Evolutionary conservation across 2,329 filamentous ascomycete genomes (phyloP).

Genomic region (Neoascochyta sp.): DNA sequence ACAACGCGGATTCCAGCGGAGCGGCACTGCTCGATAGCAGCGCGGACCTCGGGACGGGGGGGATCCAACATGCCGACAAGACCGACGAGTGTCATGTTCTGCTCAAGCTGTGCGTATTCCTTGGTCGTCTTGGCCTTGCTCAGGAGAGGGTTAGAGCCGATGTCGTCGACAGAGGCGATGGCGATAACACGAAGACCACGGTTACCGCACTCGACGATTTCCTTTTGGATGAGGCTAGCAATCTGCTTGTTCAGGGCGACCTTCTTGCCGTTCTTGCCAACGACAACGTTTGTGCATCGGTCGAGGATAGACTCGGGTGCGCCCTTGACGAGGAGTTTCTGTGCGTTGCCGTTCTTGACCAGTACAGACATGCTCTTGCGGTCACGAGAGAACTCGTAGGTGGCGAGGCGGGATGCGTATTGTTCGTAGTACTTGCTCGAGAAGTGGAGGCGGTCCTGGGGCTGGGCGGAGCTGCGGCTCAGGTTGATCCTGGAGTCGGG

Average conservation of each 20-base stretch:
- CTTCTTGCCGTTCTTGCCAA: slow-evolving; percentile 74
- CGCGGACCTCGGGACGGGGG: slow-evolving; percentile 84
- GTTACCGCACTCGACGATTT: slow-evolving; percentile 88
- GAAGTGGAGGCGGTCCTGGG: slow-evolving; percentile 67
- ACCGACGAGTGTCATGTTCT: slow-evolving; percentile 89
- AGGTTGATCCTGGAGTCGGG: slow-evolving; percentile 61
- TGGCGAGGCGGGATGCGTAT: slow-evolving; percentile 70
- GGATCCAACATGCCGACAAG: slow-evolving; percentile 96
- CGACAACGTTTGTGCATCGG: slow-evolving; percentile 76
- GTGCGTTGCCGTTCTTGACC: slow-evolving; percentile 63
- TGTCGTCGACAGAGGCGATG: slow-evolving; percentile 76
- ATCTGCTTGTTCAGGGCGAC: slow-evolving; percentile 69
- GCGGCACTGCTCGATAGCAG: slow-evolving; percentile 82
- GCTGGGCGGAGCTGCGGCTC: slow-evolving; percentile 46
- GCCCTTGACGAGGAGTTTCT: slow-evolving; percentile 91
- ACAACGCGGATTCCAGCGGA: slow-evolving; percentile 93
- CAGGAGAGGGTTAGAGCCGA: slow-evolving; percentile 66
- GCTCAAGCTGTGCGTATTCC: slow-evolving; percentile 84
- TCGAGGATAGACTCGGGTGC: slow-evolving; percentile 93
- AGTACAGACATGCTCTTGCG: slow-evolving; percentile 99
- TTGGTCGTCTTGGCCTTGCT: slow-evolving; percentile 73
- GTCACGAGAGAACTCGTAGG: slow-evolving; percentile 95
- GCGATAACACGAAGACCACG: slow-evolving; percentile 92
- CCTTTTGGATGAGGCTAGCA: slow-evolving; percentile 65
- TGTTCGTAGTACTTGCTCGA: slow-evolving; percentile 83